Evolutionary conservation across 2,329 filamentous ascomycete genomes (phyloP).

Genomic region (Beauveria australis): DNA sequence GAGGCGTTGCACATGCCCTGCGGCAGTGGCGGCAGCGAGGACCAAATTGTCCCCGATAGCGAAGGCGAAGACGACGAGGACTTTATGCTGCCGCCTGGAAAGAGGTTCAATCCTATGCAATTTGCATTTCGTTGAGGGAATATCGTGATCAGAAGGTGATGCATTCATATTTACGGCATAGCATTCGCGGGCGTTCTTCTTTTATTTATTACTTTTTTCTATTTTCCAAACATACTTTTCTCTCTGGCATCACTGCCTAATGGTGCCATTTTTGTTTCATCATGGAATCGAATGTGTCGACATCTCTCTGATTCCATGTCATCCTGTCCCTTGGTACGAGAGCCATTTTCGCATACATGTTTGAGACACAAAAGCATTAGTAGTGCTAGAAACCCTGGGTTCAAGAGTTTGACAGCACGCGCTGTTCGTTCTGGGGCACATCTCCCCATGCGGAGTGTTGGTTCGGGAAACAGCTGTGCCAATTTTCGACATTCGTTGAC

Average conservation of each 20-base stretch:
- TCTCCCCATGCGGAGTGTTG: not conserved
- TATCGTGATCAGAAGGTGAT: not conserved
- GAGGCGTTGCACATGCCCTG: slow-evolving; percentile 38
- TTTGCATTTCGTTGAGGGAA: slow-evolving; percentile 30
- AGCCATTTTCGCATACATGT: too few relatives aligned
- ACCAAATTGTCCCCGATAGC: slow-evolving; percentile 46
- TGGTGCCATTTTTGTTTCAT: not conserved
- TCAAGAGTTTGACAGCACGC: too few relatives aligned
- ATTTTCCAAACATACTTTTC: not conserved
- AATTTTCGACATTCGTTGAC: not conserved
- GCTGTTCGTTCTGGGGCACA: too few relatives aligned
- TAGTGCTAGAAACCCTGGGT: too few relatives aligned
- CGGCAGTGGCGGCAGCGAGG: slow-evolving; percentile 41
- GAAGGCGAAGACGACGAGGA: slow-evolving; percentile 35
- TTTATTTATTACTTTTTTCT: not conserved
- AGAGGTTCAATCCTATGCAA: slow-evolving; percentile 38
- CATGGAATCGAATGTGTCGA: too few relatives aligned
- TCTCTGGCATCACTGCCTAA: not conserved
- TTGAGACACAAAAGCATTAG: too few relatives aligned
- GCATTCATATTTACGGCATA: not conserved
- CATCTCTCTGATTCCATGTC: too few relatives aligned
- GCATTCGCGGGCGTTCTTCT: not conserved
- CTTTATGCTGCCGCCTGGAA: slow-evolving; percentile 16
- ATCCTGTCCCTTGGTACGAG: too few relatives aligned
- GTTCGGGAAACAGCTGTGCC: too few relatives aligned